A percentile compares a stretch with the other conserved stretches of the same genome.
Evolutionary conservation across 345 rosid species (phyloP).

Genomic region (Lenwebbia sp.): DNA sequence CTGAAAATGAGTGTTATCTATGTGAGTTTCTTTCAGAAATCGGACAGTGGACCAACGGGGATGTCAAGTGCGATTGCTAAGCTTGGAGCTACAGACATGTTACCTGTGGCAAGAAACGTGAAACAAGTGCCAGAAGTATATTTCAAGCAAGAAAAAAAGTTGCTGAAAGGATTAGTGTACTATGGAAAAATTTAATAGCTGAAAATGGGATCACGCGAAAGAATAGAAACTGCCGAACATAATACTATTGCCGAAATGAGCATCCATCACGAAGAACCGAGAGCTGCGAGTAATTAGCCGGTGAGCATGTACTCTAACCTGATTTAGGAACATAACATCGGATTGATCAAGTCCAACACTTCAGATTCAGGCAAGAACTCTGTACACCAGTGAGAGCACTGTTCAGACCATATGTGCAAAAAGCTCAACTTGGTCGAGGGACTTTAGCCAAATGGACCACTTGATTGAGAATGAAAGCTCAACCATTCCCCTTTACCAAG

Average conservation of each 20-base stretch:
- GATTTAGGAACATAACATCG: background rate
- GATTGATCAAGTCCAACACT: background rate
- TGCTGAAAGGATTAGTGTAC: background rate
- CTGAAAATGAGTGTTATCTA: background rate
- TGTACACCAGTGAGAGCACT: background rate
- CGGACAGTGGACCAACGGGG: background rate
- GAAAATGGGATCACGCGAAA: accelerated
- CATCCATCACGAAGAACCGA: background rate
- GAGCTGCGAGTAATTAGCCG: background rate
- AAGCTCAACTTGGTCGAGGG: background rate
- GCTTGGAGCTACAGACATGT: background rate
- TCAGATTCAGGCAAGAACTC: background rate
- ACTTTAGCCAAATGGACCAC: background rate
- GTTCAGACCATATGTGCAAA: background rate
- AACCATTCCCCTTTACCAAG: too few relatives aligned
- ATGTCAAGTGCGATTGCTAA: background rate
- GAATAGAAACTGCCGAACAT: background rate
- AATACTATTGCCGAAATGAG: background rate
- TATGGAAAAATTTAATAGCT: background rate
- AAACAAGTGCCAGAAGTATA: background rate
- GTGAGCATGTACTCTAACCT: background rate
- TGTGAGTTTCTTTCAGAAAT: background rate
- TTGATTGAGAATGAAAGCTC: background rate
- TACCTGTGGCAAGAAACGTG: background rate
- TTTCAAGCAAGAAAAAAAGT: background rate